Base-by-base conservation (phyloP, 495 filamentous ascomycete species). In the Astrothelium macrocarpum region DNA sequence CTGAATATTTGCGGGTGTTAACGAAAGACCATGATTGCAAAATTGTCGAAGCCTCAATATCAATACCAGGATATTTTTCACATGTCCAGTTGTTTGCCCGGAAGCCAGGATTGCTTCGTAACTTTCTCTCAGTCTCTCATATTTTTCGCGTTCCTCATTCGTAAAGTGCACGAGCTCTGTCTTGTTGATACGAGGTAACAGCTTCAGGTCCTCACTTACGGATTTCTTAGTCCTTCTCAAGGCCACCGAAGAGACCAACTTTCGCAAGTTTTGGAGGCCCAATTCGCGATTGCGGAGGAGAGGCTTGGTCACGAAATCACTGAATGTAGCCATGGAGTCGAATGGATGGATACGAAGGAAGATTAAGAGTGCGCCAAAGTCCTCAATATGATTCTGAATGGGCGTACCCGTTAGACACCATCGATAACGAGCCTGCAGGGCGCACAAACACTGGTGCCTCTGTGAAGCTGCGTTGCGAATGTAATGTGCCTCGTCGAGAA, bases 361-460 rank as follows among this genome's bases (percentile, higher is more conserved):
- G 49, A 70, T 75, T 1, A 80, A 67, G 5, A 78, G 66, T 1
- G 70, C 64, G 5, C 68, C 70, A 12, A 80, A 64, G 45, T 80
- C 78, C 3, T 59, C 62, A 0, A 80, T 67, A 1, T 67, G 68
- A 42, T 80, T 80, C 53, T 79, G 78, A 1, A 80, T 76, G 0
- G 78, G 78, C 0, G 78, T 80, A 0, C 74, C 78, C 0, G 74
- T 79, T 1, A 79, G 72, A 9, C 73, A 76, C 78, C 78, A 81
- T 1, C 78, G 69, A 14, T 67, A 64, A 39, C 79, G 78, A 0
- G 74, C 78, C 80, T 80, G 82, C 26, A 97, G 79, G 64, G 92
- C 90, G 66, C 92, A 96, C 73, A 92, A 96, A n/a, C 93, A 90
- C 72, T 86, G 87, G 2, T 93, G 89, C 2, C 91, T 91, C 75